phyloP scores from a whole-genome alignment of 768 basidiomycete genomes.

The Podaxis pistillaris region DNA sequence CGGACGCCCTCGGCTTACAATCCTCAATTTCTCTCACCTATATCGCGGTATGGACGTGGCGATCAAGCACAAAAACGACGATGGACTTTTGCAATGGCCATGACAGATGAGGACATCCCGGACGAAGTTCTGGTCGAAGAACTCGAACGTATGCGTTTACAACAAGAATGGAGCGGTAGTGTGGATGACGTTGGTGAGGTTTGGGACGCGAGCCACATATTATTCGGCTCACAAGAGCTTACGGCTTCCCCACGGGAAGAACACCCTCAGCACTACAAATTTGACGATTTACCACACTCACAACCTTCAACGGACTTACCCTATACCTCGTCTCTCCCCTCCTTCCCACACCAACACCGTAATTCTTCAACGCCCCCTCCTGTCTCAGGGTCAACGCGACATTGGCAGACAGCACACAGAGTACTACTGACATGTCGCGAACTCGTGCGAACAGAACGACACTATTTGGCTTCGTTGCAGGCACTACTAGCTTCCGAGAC shows the following conservation, averaged over 20 bases:
- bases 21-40: constrained; percentile 11
- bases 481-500: constrained; percentile 35
- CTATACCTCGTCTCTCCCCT: constrained; percentile 23
- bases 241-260: constrained; percentile 7
- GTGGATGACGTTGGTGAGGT: constrained; percentile 18
- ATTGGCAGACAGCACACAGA: constrained; percentile 37
- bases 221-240: constrained; percentile 7
- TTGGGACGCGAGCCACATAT: constrained; percentile 19
- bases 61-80: constrained; percentile 7
- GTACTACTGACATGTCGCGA: constrained; percentile 40
- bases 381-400: constrained; percentile 20
- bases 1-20: constrained; percentile 2
- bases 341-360: constrained; percentile 24
- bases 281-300: not conserved
- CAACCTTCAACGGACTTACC: constrained; percentile 12
- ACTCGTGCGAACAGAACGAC: constrained; percentile 41
- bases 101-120: constrained; percentile 47
- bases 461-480: constrained; percentile 37
- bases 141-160: constrained; percentile 41
- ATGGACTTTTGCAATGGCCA: constrained; percentile 47
- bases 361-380: constrained; percentile 20
- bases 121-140: constrained; percentile 49
- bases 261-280: not conserved
- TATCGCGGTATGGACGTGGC: not conserved
- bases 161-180: constrained; percentile 13